Conservation (phyloP, 2,329 filamentous ascomycete genomes). For the Dactylellina parvicollis region DNA sequence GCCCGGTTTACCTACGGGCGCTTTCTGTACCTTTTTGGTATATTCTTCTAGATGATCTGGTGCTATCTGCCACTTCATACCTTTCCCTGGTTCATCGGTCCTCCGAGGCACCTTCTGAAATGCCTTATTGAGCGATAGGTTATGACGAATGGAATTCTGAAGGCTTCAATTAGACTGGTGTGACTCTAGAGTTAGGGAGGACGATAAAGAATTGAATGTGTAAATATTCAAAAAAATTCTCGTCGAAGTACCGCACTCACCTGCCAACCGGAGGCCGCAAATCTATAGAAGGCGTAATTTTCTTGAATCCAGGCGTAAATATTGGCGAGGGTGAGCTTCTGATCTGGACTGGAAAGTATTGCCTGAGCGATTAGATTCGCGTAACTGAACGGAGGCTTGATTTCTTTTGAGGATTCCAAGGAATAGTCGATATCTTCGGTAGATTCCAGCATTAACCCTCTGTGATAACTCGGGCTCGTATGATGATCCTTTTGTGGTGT, state of each 20-base stretch:
- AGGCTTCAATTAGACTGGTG: background rate
- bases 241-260: no score
- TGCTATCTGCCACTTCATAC: conserved; percentile 98
- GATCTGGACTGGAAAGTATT: conserved; percentile 84
- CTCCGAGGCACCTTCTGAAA: conserved; percentile 93
- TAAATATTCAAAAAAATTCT: no score
- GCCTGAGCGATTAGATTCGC: conserved; percentile 97
- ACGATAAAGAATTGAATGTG: background rate
- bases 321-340: conserved; percentile 87
- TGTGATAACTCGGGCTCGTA: conserved; percentile 64
- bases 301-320: conserved; percentile 94
- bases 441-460: conserved; percentile 66
- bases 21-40: conserved; percentile 69
- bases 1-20: conserved; percentile 46
- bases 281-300: conserved; percentile 91
- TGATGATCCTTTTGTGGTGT: conserved; percentile 61
- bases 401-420: conserved; percentile 82
- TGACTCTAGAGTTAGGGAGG: conserved; percentile 8
- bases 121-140: conserved; percentile 90
- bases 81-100: conserved; percentile 95
- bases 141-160: conserved; percentile 95
- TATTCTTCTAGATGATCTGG: conserved; percentile 87
- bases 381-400: conserved; percentile 97
- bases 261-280: conserved; percentile 90
- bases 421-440: conserved; percentile 77